Conservation (phyloP, 2,329 filamentous ascomycete species). For the Stemphylium lycopersici region DNA sequence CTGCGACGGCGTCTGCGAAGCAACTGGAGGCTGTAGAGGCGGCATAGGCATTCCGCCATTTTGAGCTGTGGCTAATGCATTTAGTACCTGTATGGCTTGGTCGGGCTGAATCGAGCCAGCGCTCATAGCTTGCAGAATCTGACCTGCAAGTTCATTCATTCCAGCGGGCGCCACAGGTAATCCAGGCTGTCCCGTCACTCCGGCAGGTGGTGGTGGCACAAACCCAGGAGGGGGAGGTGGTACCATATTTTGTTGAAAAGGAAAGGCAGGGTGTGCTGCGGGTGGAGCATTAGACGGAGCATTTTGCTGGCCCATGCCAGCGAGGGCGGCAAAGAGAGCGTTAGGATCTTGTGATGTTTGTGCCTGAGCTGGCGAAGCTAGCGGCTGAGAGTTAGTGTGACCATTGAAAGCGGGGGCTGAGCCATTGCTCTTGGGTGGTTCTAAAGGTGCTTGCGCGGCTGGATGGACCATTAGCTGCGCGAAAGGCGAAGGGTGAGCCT, state of each 20-base stretch:
- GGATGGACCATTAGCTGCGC: constrained; percentile 14
- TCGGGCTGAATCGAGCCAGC: constrained; percentile 41
- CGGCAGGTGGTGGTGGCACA: constrained; percentile 36
- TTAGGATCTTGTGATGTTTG: constrained; percentile 35
- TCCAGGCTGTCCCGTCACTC: constrained; percentile 27
- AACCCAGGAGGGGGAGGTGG: constrained; percentile 43
- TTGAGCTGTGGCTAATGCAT: constrained; percentile 35
- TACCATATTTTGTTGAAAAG: constrained; percentile 38
- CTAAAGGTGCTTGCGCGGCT: constrained; percentile 35
- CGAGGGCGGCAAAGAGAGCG: constrained; percentile 44
- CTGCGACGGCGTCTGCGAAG: constrained; percentile 21
- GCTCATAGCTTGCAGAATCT: constrained; percentile 44
- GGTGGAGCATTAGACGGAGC: constrained; percentile 36
- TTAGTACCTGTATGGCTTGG: constrained; percentile 44
- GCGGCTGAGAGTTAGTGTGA: constrained; percentile 38
- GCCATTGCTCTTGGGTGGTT: constrained; percentile 35
- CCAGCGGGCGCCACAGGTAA: constrained; percentile 33
- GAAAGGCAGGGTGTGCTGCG: constrained; percentile 31
- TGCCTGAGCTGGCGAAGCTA: constrained; percentile 23
- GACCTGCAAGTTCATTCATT: constrained; percentile 36
- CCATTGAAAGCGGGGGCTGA: constrained; percentile 22
- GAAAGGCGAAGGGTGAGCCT: constrained; percentile 30
- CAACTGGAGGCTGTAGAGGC: constrained; percentile 29
- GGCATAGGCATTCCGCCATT: constrained; percentile 35
- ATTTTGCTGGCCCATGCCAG: constrained; percentile 38